phyloP scores from a whole-genome alignment of 441 rosid species.

The Euphorbia corollata region DNA sequence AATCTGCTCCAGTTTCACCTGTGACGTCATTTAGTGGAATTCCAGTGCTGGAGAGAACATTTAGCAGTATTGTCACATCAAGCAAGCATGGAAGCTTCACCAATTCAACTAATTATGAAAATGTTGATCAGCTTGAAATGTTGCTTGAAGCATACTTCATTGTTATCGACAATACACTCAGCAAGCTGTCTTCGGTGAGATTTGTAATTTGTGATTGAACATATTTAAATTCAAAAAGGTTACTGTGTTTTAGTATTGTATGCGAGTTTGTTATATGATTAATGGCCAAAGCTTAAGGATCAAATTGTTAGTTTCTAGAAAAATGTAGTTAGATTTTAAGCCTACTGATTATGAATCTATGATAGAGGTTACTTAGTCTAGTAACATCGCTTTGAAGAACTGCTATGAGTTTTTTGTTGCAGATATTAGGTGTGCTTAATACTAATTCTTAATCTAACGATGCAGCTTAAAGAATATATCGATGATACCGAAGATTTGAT shows the following conservation, averaged over 20 bases:
- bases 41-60: conserved; percentile 70
- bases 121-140: conserved; percentile 94
- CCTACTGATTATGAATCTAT: neutral
- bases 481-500: conserved; percentile 97
- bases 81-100: conserved; percentile 60
- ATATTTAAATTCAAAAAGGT: conserved; percentile 3
- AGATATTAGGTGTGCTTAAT: neutral
- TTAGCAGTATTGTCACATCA: conserved; percentile 61
- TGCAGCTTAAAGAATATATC: conserved; percentile 91
- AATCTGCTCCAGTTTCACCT: conserved; percentile 88
- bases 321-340: neutral
- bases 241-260: conserved; percentile 2
- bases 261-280: conserved; percentile 2
- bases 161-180: conserved; percentile 64
- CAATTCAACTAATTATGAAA: conserved; percentile 53
- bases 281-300: neutral
- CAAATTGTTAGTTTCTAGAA: neutral
- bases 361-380: neutral
- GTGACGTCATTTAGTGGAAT: conserved; percentile 44
- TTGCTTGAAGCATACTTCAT: conserved; percentile 90
- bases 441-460: conserved; percentile 9
- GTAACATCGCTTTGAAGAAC: neutral
- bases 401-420: neutral
- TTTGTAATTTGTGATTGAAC: conserved; percentile 10
- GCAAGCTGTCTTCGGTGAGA: conserved; percentile 81